Conservation (phyloP, 73 alveolate species). For the Paramecium pentaurelia region DNA sequence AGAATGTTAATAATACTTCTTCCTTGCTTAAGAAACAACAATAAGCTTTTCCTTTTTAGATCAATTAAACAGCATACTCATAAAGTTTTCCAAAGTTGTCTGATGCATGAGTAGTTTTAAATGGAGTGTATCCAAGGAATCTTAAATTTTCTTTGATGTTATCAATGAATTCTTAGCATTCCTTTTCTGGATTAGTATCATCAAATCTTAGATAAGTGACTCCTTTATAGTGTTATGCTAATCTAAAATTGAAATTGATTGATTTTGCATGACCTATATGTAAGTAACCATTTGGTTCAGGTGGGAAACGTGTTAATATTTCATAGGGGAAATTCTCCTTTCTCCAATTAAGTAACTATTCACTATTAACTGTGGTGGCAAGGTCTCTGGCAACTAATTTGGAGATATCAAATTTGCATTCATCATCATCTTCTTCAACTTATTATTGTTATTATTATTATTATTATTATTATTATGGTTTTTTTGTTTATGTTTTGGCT, state of each 20-base stretch:
- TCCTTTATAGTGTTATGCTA: constrained; percentile 92
- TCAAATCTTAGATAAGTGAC: constrained; percentile 93
- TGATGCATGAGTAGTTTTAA: constrained; percentile 91
- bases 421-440: constrained; percentile 30
- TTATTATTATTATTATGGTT: constrained; percentile 45
- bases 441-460: background rate
- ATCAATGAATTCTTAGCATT: constrained; percentile 93
- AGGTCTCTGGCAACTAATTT: constrained; percentile 58
- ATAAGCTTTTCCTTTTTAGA: constrained; percentile 57
- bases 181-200: constrained; percentile 99
- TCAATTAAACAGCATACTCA: constrained; percentile 91
- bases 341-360: constrained; percentile 41
- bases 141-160: constrained; percentile 83
- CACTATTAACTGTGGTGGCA: constrained; percentile 47
- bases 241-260: constrained; percentile 94
- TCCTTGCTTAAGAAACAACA: constrained; percentile 32
- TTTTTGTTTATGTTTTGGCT: background rate
- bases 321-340: constrained; percentile 41
- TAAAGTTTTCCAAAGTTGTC: constrained; percentile 93
- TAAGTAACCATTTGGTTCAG: constrained; percentile 99
- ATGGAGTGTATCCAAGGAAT: constrained; percentile 97
- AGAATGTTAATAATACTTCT: background rate
- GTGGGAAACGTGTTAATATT: constrained; percentile 99
- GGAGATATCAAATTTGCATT: constrained; percentile 18
- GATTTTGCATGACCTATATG: constrained; percentile 99